Evolutionary conservation across 2,329 filamentous ascomycete genomes (phyloP).

Genomic region (Capronia coronata): DNA sequence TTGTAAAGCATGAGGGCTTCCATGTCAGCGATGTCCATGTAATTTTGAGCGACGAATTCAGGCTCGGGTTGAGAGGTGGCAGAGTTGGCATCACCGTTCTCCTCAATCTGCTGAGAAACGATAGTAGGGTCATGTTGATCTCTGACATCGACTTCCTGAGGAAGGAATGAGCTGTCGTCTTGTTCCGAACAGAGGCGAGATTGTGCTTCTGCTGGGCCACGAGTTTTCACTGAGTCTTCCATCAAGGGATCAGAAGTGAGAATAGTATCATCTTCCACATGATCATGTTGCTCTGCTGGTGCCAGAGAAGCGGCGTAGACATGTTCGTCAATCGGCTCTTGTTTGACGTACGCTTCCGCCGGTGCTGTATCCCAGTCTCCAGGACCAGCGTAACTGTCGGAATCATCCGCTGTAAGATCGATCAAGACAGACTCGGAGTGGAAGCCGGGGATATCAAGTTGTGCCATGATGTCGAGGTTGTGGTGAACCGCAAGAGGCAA

Average conservation of each 20-base stretch:
- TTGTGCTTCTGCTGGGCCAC: not conserved
- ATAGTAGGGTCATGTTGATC: not conserved
- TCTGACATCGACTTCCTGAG: not conserved
- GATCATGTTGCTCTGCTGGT: not conserved
- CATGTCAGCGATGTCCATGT: slow-evolving; percentile 3
- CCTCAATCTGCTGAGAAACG: not conserved
- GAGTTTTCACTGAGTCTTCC: too few species aligned
- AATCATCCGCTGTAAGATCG: slow-evolving; percentile 13
- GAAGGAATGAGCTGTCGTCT: not conserved
- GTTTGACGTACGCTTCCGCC: slow-evolving; percentile 3
- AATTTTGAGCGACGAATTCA: not conserved
- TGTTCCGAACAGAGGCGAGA: not conserved
- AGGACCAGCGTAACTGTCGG: not conserved
- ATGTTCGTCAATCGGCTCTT: slow-evolving; percentile 5
- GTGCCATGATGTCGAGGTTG: slow-evolving; percentile 4
- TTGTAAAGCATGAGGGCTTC: slow-evolving; percentile 12
- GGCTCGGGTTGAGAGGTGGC: not conserved
- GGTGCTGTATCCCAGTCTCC: not conserved
- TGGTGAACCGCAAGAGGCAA: not conserved
- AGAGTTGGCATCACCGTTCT: not conserved
- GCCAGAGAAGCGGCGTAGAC: not conserved
- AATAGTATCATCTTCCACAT: not conserved
- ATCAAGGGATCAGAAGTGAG: not conserved
- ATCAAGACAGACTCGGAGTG: not conserved
- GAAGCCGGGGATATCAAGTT: not conserved